phyloP scores from a whole-genome alignment of 257 asterid species.

The Fraxinus anomala region DNA sequence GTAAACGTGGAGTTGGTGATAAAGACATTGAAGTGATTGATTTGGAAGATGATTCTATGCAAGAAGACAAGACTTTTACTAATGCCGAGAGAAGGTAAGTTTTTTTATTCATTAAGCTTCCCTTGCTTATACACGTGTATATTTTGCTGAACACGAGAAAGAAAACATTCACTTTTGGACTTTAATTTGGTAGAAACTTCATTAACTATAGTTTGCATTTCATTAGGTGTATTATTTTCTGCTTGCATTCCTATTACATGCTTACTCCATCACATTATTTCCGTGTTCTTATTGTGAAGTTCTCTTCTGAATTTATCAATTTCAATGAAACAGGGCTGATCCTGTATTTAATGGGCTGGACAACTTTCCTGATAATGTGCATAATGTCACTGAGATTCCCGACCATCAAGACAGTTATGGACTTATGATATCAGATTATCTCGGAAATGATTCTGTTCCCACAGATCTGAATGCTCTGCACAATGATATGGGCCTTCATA shows the following conservation, averaged over 20 bases:
- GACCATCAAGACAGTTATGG: conserved; percentile 83
- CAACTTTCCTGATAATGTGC: conserved; percentile 58
- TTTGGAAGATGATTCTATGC: conserved; percentile 76
- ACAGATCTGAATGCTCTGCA: conserved; percentile 65
- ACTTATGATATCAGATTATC: conserved; percentile 79
- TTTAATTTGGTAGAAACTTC: conserved; percentile 3
- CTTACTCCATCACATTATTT: conserved; percentile 2
- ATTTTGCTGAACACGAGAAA: background rate
- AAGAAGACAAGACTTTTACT: conserved; percentile 52
- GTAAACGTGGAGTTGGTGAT: conserved; percentile 42
- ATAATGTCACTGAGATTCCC: conserved; percentile 53
- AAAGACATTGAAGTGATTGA: conserved; percentile 87
- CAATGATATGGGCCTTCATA: conserved; percentile 71
- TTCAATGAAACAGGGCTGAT: conserved; percentile 60
- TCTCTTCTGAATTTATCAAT: conserved; percentile 16
- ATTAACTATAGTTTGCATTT: conserved; percentile 16
- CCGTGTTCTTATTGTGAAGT: background rate
- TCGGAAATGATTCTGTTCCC: conserved; percentile 74
- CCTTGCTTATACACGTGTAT: conserved; percentile 6
- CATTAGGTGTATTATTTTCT: conserved; percentile 5
- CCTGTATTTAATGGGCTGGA: conserved; percentile 63
- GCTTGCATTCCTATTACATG: background rate
- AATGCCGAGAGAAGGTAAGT: conserved; percentile 67
- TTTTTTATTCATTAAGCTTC: conserved; percentile 2
- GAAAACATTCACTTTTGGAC: background rate